Evolutionary conservation across 2,329 filamentous ascomycete species (phyloP).

Genomic region (Akanthomyces dipterigenus): DNA sequence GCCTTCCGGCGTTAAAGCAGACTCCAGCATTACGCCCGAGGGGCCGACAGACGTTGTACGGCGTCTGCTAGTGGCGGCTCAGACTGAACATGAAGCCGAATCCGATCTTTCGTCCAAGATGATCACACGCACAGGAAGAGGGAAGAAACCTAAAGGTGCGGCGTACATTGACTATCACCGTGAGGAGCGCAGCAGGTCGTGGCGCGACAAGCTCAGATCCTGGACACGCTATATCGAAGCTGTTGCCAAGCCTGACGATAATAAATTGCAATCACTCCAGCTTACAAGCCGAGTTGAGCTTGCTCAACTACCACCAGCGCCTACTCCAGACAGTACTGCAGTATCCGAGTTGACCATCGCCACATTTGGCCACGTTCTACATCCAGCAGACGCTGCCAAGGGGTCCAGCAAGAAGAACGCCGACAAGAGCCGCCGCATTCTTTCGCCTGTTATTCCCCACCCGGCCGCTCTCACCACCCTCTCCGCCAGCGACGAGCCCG

Average conservation of each 20-base stretch:
- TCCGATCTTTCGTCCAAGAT: constrained; percentile 16
- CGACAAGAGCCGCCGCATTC: constrained; percentile 24
- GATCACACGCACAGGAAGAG: constrained; percentile 14
- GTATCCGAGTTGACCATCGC: constrained; percentile 17
- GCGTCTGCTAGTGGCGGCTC: constrained; percentile 35
- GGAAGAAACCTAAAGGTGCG: constrained; percentile 3
- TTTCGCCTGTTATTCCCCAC: constrained; percentile 41
- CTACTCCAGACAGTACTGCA: neutral
- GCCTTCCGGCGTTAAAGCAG: neutral
- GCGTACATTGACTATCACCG: constrained; percentile 22
- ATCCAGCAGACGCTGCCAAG: constrained; percentile 19
- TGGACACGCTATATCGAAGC: constrained; percentile 26
- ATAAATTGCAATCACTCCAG: neutral
- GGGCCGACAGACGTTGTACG: constrained; percentile 37
- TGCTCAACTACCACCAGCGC: neutral
- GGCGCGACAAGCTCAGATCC: constrained; percentile 26
- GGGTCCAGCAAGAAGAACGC: neutral
- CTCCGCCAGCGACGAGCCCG: constrained; percentile 22
- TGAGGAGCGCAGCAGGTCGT: constrained; percentile 26
- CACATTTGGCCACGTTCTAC: constrained; percentile 47
- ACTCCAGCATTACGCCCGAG: constrained; percentile 25
- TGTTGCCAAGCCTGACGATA: constrained; percentile 7
- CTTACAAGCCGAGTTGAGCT: neutral
- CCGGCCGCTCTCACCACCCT: constrained; percentile 36
- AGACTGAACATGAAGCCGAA: neutral